phyloP scores from a whole-genome alignment of 352 stramenopile genomes.

The Phytophthora vignae region DNA sequence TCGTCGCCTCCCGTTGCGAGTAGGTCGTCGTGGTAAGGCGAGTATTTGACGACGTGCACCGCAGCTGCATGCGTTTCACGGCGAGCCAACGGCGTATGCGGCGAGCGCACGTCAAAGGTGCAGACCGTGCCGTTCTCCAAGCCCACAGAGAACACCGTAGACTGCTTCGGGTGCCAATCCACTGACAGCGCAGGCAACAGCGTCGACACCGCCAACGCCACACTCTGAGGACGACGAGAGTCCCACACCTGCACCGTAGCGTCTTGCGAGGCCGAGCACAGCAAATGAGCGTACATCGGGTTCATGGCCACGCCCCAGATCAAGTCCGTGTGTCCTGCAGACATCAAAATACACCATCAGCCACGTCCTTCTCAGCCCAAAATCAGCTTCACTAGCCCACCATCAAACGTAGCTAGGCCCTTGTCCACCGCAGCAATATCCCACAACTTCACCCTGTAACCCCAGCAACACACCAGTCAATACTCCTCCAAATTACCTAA shows the following conservation, averaged over 20 bases:
- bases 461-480: not conserved
- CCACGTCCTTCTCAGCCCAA: not conserved
- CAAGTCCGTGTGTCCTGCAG: conserved; percentile 71
- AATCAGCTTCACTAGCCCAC: conserved; percentile 16
- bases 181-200: conserved; percentile 55
- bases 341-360: conserved; percentile 6
- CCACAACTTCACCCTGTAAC: conserved; percentile 77
- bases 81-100: conserved; percentile 47
- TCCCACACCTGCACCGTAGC: conserved; percentile 81
- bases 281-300: conserved; percentile 43
- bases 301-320: conserved; percentile 77
- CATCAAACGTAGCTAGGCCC: conserved; percentile 60
- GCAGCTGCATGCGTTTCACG: conserved; percentile 51
- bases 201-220: conserved; percentile 51
- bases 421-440: conserved; percentile 62
- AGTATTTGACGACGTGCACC: conserved; percentile 77
- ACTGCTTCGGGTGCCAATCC: conserved; percentile 75
- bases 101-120: conserved; percentile 74
- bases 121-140: conserved; percentile 71
- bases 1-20: conserved; percentile 77
- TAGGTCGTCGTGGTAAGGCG: conserved; percentile 61
- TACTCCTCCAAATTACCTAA: not conserved
- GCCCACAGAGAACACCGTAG: conserved; percentile 65
- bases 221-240: conserved; percentile 52
- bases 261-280: conserved; percentile 75